Percentiles rank a stretch among this genome's conserved stretches.
phyloP scores from a whole-genome alignment of 2,329 filamentous ascomycete species.

The Apiospora sp. region DNA sequence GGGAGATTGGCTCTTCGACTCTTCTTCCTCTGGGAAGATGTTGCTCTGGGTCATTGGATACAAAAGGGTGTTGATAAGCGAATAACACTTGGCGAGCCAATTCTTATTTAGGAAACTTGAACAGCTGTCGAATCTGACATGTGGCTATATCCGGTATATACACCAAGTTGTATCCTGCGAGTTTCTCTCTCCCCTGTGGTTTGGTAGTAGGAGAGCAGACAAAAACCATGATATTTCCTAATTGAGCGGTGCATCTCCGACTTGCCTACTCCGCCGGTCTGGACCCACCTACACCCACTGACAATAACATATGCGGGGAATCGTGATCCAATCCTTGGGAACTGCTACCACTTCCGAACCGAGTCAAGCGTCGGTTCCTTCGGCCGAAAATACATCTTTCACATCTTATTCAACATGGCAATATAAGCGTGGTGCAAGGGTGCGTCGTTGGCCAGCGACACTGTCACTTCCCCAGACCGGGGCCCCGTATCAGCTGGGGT shows the following conservation, averaged over 20 bases:
- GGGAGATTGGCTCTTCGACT: background rate
- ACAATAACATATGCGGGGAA: background rate
- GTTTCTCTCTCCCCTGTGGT: background rate
- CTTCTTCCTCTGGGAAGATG: background rate
- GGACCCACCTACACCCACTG: background rate
- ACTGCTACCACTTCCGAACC: slow-evolving; percentile 7
- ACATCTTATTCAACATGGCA: background rate
- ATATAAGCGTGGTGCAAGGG: too few species aligned
- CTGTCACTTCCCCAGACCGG: background rate
- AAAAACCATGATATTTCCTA: background rate
- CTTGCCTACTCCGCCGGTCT: background rate
- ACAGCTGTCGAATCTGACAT: background rate
- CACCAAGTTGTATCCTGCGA: background rate
- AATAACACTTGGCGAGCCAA: background rate
- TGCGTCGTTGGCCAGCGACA: background rate
- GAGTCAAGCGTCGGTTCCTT: background rate
- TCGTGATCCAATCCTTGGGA: background rate
- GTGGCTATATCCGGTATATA: background rate
- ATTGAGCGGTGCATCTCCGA: background rate
- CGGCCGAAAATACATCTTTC: background rate
- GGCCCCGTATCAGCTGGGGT: too few species aligned
- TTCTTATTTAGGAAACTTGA: background rate
- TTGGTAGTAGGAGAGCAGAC: too few species aligned
- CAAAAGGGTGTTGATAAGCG: too few species aligned
- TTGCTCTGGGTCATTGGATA: background rate